Evolutionary conservation across 2,329 filamentous ascomycete genomes (phyloP), one percentile per base, ranked within the genome.

Genomic region (Metarhizium robertsii): DNA sequence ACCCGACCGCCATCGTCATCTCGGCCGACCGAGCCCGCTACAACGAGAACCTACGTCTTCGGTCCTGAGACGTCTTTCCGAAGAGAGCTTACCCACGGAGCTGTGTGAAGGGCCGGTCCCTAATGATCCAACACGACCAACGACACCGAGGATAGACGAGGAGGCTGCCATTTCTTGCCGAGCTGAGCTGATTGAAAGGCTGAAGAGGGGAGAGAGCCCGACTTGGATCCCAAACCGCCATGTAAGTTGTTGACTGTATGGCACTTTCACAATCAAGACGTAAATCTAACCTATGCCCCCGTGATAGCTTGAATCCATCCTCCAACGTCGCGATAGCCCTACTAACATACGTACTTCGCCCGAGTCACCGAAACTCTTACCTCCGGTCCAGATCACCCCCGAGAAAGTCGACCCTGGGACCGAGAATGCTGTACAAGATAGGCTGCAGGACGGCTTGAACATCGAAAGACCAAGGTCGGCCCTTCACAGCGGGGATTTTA

Each of bases 381-480:
- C 77, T 2, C 65, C 79, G 3, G 72, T 73, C 8, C 72, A 73
- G 49, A 76, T 80, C 57, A 76, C 75, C 2, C 76, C 77, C 3
- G 76, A 77, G 58, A 78, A 72, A 60, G 14, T 36, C 16, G 64
- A 57, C 47, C 63, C 62, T 42, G 64, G 65, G 46, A 58, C 61
- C 16, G 30, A 42, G 18, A 58, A 62, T 38, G 58, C 63, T 20
- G 57, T 62, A 7, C 70, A 74, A 49, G 71, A 76, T 56, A 73
- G 75, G 58, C 62, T 80, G 49, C 74, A 75, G 57, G 76, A 81
- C 56, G 80, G 84, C 5, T 66, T 81, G 60, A 80, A 83, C 60
- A 92, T 95, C 59, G 86, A 92, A 68, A 81, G 92, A 53, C 92
- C 92, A 50, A 79, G 88, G 54, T 97, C 92, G 36, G 85, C 85